phyloP scores from a whole-genome alignment of 2,329 filamentous ascomycete genomes.

The Talaromyces sp. region DNA sequence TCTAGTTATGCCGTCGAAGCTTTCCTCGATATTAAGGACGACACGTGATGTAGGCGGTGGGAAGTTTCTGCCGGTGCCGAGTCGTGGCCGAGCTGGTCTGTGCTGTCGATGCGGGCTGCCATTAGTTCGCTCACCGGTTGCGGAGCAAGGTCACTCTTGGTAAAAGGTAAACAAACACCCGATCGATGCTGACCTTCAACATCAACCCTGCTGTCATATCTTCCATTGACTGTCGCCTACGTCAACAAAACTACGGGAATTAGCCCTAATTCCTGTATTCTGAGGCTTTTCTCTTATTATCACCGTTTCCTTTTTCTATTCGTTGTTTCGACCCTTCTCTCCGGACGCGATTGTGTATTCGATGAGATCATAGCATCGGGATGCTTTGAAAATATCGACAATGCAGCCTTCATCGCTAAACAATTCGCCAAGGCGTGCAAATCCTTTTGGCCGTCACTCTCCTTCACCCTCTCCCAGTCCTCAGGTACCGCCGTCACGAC shows the following conservation, averaged over 20 bases:
- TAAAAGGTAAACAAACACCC: constrained; percentile 36
- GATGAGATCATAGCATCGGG: constrained; percentile 8
- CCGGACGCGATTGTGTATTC: not conserved
- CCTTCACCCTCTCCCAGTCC: constrained; percentile 62
- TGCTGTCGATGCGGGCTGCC: not conserved
- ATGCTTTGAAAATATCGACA: constrained; percentile 14
- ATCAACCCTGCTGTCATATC: not conserved
- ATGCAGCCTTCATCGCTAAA: constrained; percentile 55
- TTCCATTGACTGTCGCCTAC: not conserved
- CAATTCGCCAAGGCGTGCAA: constrained; percentile 69
- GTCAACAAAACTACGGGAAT: not conserved
- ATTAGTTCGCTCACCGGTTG: not conserved
- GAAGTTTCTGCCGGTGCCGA: not conserved
- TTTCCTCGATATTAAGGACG: not conserved
- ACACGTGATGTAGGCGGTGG: not conserved
- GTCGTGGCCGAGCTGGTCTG: not conserved
- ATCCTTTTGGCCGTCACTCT: constrained; percentile 67
- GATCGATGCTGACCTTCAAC: not conserved
- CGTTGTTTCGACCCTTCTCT: not conserved
- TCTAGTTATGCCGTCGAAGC: not conserved
- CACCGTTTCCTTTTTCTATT: not conserved
- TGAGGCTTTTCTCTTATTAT: not conserved
- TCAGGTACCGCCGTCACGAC: constrained; percentile 42
- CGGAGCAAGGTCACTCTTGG: constrained; percentile 8
- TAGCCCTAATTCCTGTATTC: not conserved